Evolutionary conservation across 306 rosid genomes (phyloP).

Genomic region (Prosopis cineraria): DNA sequence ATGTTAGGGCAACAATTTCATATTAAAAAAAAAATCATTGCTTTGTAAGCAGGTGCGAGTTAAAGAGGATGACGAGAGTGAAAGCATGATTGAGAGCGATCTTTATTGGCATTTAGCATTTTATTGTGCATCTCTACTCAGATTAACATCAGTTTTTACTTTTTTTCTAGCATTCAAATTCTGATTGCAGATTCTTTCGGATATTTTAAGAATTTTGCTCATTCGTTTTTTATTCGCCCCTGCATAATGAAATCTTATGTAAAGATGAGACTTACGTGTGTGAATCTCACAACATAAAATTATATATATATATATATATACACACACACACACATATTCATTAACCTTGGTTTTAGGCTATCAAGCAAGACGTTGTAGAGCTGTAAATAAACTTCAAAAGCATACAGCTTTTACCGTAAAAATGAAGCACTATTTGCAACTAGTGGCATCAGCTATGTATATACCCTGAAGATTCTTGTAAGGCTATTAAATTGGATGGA

Average conservation of each 20-base stretch:
- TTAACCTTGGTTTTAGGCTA: too few species aligned
- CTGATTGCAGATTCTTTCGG: not conserved
- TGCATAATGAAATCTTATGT: too few species aligned
- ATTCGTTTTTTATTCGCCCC: too few species aligned
- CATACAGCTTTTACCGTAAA: not conserved
- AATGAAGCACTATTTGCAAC: not conserved
- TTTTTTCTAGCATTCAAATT: not conserved
- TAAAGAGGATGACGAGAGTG: not conserved
- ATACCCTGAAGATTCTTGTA: too few species aligned
- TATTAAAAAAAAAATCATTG: not conserved
- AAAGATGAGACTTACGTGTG: too few species aligned
- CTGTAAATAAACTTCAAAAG: not conserved
- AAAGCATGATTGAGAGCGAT: not conserved
- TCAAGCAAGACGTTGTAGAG: constrained; percentile 1
- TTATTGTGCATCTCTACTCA: not conserved
- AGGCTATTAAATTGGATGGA: too few species aligned
- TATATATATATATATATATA: too few species aligned
- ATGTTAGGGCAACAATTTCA: not conserved
- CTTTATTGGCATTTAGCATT: not conserved
- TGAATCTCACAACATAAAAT: too few species aligned
- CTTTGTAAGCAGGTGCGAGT: not conserved
- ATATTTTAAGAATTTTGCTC: not conserved
- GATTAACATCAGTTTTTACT: not conserved
- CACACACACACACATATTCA: too few species aligned
- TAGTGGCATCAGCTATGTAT: constrained; percentile 5